Evolutionary conservation across 2,329 filamentous ascomycete species (phyloP).

Genomic region (Monilinia fructigena): DNA sequence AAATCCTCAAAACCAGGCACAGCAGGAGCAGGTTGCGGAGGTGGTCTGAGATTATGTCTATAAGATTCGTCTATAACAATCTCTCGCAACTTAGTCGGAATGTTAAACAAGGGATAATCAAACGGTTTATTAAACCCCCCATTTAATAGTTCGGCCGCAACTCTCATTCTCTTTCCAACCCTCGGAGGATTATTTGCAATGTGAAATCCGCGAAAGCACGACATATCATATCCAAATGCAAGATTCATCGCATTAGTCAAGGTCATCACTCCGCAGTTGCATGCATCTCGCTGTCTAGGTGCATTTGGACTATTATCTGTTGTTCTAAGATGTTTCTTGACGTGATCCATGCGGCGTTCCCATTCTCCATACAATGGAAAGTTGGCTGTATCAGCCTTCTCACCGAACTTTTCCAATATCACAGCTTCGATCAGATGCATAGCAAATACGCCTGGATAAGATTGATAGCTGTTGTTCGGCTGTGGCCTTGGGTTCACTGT

Average conservation of each 20-base stretch:
- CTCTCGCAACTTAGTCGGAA: constrained; percentile 1
- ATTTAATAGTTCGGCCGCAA: constrained; percentile 13
- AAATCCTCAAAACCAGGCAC: accelerated
- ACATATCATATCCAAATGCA: constrained; percentile 15
- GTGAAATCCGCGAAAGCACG: not conserved
- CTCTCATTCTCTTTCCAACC: constrained; percentile 5
- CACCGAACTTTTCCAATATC: not conserved
- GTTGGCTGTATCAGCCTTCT: not conserved
- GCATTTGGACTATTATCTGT: constrained; percentile 14
- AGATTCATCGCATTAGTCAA: constrained; percentile 3
- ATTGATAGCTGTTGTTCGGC: not conserved
- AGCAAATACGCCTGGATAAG: not conserved
- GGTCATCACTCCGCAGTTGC: constrained; percentile 3
- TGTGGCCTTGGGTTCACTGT: not conserved
- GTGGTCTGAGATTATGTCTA: not conserved
- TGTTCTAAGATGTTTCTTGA: not conserved
- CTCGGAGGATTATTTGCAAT: not conserved
- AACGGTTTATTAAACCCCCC: constrained; percentile 17
- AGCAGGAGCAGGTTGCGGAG: accelerated
- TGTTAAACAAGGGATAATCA: constrained; percentile 8
- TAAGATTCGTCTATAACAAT: constrained; percentile 1
- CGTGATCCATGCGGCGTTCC: not conserved
- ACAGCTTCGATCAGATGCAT: constrained; percentile 6
- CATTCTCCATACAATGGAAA: constrained; percentile 17
- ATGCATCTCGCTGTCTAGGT: not conserved